Evolutionary conservation across 1,284 basidiomycete species (phyloP), one percentile per base, ranked within the genome.

Genomic region (Tremellales sp.): DNA sequence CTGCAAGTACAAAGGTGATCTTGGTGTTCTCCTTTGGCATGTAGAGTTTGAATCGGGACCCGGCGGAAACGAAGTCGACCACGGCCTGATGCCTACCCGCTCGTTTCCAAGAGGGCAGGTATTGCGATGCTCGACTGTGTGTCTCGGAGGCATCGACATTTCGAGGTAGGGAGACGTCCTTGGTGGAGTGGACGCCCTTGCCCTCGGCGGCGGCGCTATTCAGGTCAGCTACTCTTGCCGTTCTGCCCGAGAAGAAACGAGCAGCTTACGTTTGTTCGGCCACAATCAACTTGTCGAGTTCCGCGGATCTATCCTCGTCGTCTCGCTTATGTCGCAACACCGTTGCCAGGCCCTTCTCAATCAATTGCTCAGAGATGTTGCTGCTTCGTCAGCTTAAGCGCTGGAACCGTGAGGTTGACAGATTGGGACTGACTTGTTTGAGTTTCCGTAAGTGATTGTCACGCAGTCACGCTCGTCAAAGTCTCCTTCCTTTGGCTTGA

Each of bases 211-310:
- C 79, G 37, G 93, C 92, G 35, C 87, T 89, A 60, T 15, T 39
- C 25, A 47, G 12, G 22, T 55, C 42, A 52, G 48, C 42, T 45
- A 33, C n/a, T 12, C 15, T 12, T 3, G 17, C 26, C 7, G 6
- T 17, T 22, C 2, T 40, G 3, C 21, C 2, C 7, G 43, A 46
- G 31, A 11, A 37, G 13, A 8, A 5, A 22, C 12, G 19, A 40
- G 24, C 3, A 31, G 76, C 85, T 74, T 62, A 91, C 87, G 75
- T 77, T 79, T 87, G 90, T 76, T 98, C 94, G 13, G 93, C 93
- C 33, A 86, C 84, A 81, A 97, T 91, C 39, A 97, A 79, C 72
- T 90, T 89, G 76, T 98, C 94, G 60, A 89, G 91, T 68, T 97
- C 93, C 12, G 86, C 81, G 19, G 92, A 94, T 45, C 92, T 83